Conservation (phyloP, 192 early-diverging fungal genomes). For the Coemansia asiatica region DNA sequence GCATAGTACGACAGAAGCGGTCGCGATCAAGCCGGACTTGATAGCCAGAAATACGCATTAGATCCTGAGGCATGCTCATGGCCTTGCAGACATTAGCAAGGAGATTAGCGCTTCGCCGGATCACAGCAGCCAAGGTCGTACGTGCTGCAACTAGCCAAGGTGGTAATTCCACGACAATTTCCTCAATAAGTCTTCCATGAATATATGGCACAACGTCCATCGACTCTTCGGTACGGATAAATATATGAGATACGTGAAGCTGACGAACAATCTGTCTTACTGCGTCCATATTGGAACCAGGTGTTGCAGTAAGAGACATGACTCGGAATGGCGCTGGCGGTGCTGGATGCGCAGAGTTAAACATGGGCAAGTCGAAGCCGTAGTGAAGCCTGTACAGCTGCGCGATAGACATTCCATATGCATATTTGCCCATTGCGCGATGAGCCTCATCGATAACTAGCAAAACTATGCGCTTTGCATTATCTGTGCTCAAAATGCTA, state of each 20-base stretch:
- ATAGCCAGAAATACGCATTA: conserved; percentile 32
- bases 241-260: conserved; percentile 74
- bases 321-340: conserved; percentile 65
- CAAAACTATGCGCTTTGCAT: conserved; percentile 61
- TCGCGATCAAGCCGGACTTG: conserved; percentile 40
- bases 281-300: conserved; percentile 67
- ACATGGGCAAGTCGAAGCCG: conserved; percentile 11
- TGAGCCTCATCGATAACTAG: conserved; percentile 95
- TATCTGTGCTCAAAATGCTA: conserved; percentile 57
- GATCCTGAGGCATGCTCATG: conserved; percentile 40
- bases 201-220: conserved; percentile 77
- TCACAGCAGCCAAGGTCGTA: conserved; percentile 44
- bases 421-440: conserved; percentile 78
- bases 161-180: conserved; percentile 61
- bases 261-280: conserved; percentile 77
- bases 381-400: conserved; percentile 51
- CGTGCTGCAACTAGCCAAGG: conserved; percentile 52
- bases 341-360: conserved; percentile 17
- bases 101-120: conserved; percentile 57
- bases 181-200: conserved; percentile 65
- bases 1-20: conserved; percentile 19
- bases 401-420: conserved; percentile 74
- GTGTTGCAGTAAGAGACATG: conserved; percentile 85
- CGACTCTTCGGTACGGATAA: conserved; percentile 86
- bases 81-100: conserved; percentile 41